phyloP scores from a whole-genome alignment of 805 yeast species.

The Suhomyces emberorum region DNA sequence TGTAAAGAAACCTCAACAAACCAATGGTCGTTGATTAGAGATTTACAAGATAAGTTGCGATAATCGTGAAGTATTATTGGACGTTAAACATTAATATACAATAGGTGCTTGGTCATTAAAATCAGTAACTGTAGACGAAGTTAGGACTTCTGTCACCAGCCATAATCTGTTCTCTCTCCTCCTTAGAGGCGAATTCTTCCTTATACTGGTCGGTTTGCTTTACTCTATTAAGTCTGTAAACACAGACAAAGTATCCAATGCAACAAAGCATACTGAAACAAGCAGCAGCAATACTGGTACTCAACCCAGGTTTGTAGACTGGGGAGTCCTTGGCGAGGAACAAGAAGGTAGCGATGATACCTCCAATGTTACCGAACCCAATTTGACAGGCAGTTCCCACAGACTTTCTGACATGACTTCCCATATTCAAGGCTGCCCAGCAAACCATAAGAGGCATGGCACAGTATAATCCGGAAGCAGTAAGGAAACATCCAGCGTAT shows the following conservation, averaged over 20 bases:
- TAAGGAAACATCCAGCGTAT: conserved; percentile 63
- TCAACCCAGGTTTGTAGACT: conserved; percentile 52
- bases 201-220: conserved; percentile 26
- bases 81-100: no score
- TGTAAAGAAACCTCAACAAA: no score
- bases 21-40: no score
- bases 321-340: conserved; percentile 58
- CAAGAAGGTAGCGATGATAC: conserved; percentile 59
- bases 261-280: conserved; percentile 39
- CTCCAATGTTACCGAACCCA: conserved; percentile 74
- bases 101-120: no score
- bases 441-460: conserved; percentile 70
- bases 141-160: conserved; percentile 38
- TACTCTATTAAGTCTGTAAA: conserved; percentile 16
- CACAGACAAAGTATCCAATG: conserved; percentile 29
- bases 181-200: conserved; percentile 21
- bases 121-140: conserved; percentile 36
- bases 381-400: conserved; percentile 60
- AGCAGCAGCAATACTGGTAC: conserved; percentile 48
- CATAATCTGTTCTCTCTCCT: conserved; percentile 28
- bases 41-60: no score
- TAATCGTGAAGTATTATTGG: no score
- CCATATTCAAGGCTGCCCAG: conserved; percentile 61
- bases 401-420: conserved; percentile 60
- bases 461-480: conserved; percentile 56